Conservation (phyloP, 31 red algal species). For the Odonthalia washingtoniensis region DNA sequence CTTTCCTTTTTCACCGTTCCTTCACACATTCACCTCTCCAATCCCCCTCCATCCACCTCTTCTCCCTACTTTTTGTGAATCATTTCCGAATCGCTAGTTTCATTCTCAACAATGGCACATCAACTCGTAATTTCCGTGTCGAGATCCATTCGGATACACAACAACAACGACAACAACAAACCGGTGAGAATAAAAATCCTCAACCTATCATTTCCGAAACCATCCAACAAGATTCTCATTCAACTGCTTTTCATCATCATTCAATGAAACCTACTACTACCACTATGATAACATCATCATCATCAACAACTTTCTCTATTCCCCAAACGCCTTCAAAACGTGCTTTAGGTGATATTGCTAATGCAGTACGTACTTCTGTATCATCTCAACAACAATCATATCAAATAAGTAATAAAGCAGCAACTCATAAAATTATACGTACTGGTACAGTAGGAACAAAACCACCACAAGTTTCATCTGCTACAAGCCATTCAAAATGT, state of each 20-base stretch:
- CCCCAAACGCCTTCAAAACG: conserved; percentile 33
- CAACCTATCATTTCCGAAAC: background rate
- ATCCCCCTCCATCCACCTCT: background rate
- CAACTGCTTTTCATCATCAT: background rate
- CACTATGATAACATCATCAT: background rate
- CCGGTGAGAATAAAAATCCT: no score
- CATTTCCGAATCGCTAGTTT: no score
- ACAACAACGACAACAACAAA: no score
- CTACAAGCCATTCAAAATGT: background rate
- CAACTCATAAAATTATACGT: background rate
- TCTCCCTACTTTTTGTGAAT: background rate
- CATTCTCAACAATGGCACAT: background rate
- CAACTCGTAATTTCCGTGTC: no score
- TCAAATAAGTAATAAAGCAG: no score
- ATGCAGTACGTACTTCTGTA: conserved; percentile 45
- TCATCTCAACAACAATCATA: background rate
- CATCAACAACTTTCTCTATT: background rate
- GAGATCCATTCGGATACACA: no score
- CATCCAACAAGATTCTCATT: background rate
- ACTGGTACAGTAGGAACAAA: background rate
- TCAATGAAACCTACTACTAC: background rate
- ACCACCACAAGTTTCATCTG: background rate
- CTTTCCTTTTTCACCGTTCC: background rate
- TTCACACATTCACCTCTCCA: background rate
- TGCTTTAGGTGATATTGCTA: conserved; percentile 87